phyloP scores from a whole-genome alignment of 2,329 filamentous ascomycete genomes.

The Paraconiothyrium brasiliense region DNA sequence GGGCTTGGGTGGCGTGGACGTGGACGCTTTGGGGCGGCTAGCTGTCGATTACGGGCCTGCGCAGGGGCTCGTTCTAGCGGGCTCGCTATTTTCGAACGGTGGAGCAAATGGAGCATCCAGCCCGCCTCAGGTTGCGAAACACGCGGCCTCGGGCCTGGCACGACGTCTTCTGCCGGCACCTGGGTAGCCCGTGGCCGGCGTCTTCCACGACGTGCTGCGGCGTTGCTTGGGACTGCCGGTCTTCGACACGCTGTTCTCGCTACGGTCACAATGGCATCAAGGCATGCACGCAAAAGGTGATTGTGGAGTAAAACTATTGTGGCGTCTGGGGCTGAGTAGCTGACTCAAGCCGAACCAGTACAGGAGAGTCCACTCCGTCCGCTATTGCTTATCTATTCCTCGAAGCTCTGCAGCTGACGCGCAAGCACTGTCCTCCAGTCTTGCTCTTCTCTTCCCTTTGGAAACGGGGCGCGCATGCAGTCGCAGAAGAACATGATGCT shows the following conservation, averaged over 20 bases:
- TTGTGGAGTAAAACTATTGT: slow-evolving; percentile 13
- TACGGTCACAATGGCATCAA: neutral
- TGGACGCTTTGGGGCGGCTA: slow-evolving; percentile 11
- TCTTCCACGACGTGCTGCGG: neutral
- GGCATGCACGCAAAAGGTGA: neutral
- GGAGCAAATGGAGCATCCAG: slow-evolving; percentile 4
- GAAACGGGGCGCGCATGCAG: neutral
- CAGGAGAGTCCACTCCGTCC: slow-evolving; percentile 1
- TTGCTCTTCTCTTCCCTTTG: neutral
- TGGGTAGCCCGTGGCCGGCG: too few relatives aligned
- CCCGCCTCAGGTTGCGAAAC: slow-evolving; percentile 6
- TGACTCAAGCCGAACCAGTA: slow-evolving; percentile 7
- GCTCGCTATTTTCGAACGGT: slow-evolving; percentile 13
- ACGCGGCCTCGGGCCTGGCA: slow-evolving; percentile 12
- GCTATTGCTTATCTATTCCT: slow-evolving; percentile 3
- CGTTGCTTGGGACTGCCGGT: neutral
- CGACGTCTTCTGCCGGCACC: neutral
- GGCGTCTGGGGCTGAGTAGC: slow-evolving; percentile 18
- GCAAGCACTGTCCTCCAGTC: neutral
- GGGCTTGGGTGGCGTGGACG: slow-evolving; percentile 14
- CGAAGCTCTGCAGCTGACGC: slow-evolving; percentile 9
- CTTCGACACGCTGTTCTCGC: neutral
- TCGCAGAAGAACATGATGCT: neutral
- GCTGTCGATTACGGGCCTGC: slow-evolving; percentile 10
- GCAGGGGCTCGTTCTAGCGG: slow-evolving; percentile 9